Evolutionary conservation across 306 rosid genomes (phyloP), one percentile per base, ranked within the genome.

Genomic region (Hylodesmum podocarpum): DNA sequence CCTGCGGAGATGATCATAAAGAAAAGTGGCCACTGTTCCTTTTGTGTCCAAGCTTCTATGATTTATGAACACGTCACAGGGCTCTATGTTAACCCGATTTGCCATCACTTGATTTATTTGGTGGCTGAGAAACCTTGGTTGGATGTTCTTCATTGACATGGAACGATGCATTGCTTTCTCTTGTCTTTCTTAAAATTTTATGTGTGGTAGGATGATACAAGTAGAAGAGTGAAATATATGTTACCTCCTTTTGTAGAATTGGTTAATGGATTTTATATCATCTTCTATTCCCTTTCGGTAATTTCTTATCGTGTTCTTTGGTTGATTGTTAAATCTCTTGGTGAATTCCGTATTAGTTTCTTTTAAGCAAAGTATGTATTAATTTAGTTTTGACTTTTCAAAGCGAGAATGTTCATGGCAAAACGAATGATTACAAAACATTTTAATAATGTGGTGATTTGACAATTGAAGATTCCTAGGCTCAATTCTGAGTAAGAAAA

Each of bases 21-120:
- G 80, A 81, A 87, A 65, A 22, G 88, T 72, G 11, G 88, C 90
- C 15, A 91, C 28, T 0, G 90, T 87, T 70, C 76, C 55, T 55
- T 91, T 89, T 0, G 96, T 91, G 83, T 91, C 96, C 1, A 81
- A 59, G 19, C 94, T 83, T 70, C 92, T 75, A 1, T 89, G 94
- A 47, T 81, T 89, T 4, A 91, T 84, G 90, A 91, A 91, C 18
- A 91, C 92, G 3, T 89, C 91, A 8, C 85, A 88, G 18, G 78
- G 78, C 6, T 73, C 76, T 4, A n/a, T 28, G 4, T 18, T 1
- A 63, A 40, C 44, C 0, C 66, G 69, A 34, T 71, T 76, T 13
- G 82, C 33, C 34, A 78, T 1, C 22, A 22, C 4, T n/a, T 49
- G 81, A 15, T 63, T 36, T 49, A 27, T 79, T 18, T 67, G 80